Evolutionary conservation across 2,329 filamentous ascomycete genomes (phyloP).

Genomic region (Tolypocladium ovalisporum): DNA sequence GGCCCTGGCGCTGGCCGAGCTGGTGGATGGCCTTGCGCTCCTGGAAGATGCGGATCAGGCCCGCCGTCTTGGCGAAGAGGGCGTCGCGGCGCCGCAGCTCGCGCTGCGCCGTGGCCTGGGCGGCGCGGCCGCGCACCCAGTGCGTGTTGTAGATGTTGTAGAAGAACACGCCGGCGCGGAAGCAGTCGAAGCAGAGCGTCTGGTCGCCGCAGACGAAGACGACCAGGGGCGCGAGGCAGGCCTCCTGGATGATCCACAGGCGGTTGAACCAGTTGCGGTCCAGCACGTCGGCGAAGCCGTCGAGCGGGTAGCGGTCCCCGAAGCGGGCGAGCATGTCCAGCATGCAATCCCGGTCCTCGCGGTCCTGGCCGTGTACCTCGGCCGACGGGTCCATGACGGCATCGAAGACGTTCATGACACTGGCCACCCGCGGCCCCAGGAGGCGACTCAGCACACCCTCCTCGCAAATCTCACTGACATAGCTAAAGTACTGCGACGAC

Average conservation of each 20-base stretch:
- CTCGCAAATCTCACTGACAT: slow-evolving; percentile 5
- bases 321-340: slow-evolving; percentile 11
- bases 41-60: slow-evolving; percentile 14
- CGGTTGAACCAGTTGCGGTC: slow-evolving; percentile 18
- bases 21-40: slow-evolving; percentile 19
- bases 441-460: slow-evolving; percentile 12
- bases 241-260: slow-evolving; percentile 24
- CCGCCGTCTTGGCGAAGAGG: slow-evolving; percentile 10
- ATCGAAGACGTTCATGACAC: slow-evolving; percentile 15
- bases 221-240: slow-evolving; percentile 12
- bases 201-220: slow-evolving; percentile 16
- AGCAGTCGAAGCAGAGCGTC: slow-evolving; percentile 13
- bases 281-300: slow-evolving; percentile 15
- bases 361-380: slow-evolving; percentile 7
- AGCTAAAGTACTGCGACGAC: slow-evolving; percentile 12
- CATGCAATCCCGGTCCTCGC: slow-evolving; percentile 16
- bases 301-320: slow-evolving; percentile 13
- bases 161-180: slow-evolving; percentile 14
- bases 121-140: slow-evolving; percentile 9
- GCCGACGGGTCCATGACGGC: slow-evolving; percentile 15
- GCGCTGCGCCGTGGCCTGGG: slow-evolving; percentile 1
- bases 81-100: slow-evolving; percentile 8
- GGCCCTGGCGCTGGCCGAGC: slow-evolving; percentile 2
- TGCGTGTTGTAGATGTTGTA: slow-evolving; percentile 19
- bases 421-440: slow-evolving; percentile 11